Evolutionary conservation across 129 eudicot genomes (phyloP), one percentile per base, ranked within the genome.

Genomic region (Logfia minima): DNA sequence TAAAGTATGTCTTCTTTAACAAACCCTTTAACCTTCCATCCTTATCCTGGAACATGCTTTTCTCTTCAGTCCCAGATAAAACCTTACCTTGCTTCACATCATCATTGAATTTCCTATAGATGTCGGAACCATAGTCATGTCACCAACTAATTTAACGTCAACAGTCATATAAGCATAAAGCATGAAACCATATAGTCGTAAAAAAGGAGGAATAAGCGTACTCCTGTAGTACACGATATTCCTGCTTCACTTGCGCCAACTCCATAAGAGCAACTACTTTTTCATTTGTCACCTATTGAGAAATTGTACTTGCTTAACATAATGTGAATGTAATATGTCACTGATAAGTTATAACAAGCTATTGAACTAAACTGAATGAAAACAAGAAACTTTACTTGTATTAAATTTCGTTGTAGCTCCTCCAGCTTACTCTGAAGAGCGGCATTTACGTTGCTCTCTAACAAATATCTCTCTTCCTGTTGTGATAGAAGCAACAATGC

Each of bases 181-280:
- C n/a, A 22, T 22, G 5, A 22, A 55, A 66, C 8, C 28, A 2
- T 58, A 19, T 8, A 58, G 63, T n/a, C 8, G 21, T 19, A 4
- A 71, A 67, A 31, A 52, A 70, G 55, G 68, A 80, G 21, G 26
- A 63, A 69, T 31, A 66, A 39, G 59, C 88, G 17, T 88, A 93
- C 98, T 89, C 93, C 77, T 90, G 88, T 71, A 88, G 79, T 61
- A 80, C 71, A 70, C 69, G 83, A 66, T 83, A 66, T 60, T 89
- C 90, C 84, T 84, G 91, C 88, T 91, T 93, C 82, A 93, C 69
- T 23, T 84, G 88, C 14, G 98, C 98, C 78, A 93, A 82, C 84
- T 93, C 97, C 97, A 93, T 80, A 43, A 93, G 96, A 51, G 97
- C 92, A 80, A 81, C 85, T 78, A 93, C 98, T 84, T 93, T 93